These are phyloP conservation scores for Rhodosporidiobolus sp. DNA, from an alignment of 768 basidiomycete species.

Conservation along the genomic window DNA sequence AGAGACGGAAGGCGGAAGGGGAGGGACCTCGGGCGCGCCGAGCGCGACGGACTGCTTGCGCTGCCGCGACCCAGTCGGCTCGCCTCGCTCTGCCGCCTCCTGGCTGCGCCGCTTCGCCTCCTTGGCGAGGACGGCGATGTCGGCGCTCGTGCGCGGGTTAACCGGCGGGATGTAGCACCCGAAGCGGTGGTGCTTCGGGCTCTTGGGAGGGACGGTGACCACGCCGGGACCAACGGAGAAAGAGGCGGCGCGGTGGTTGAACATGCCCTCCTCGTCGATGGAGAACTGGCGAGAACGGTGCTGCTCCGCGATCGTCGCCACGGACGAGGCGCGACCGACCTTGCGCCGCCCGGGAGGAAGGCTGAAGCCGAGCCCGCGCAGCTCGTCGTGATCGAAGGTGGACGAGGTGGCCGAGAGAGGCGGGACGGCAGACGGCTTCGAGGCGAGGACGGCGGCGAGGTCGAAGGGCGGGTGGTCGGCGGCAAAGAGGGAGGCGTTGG, in stretches of 20 bases:
- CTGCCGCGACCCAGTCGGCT: not conserved
- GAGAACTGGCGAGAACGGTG: slow-evolving; percentile 21
- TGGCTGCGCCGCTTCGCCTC: not conserved
- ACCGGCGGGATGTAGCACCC: slow-evolving; percentile 11
- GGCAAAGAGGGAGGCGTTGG: not conserved
- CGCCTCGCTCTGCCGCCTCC: not conserved
- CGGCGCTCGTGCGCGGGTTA: not conserved
- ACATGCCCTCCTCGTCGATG: slow-evolving; percentile 27
- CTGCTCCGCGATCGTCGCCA: not conserved
- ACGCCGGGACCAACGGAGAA: slow-evolving; percentile 8
- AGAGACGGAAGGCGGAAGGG: not conserved
- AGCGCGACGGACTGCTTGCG: slow-evolving; percentile 2
- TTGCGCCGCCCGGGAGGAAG: not conserved
- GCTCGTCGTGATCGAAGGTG: slow-evolving; percentile 6
- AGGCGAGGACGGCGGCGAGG: slow-evolving; percentile 14
- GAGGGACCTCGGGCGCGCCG: not conserved
- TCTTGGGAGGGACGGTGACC: not conserved
- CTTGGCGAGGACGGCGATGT: not conserved
- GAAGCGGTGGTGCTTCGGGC: slow-evolving; percentile 12
- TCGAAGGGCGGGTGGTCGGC: slow-evolving; percentile 6
- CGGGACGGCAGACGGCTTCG: not conserved
- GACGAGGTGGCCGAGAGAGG: slow-evolving; percentile 6
- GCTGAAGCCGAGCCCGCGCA: not conserved
- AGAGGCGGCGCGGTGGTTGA: not conserved
- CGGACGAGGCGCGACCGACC: slow-evolving; percentile 9